Evolutionary conservation across 495 filamentous ascomycete species (phyloP).

Genomic region (Penicillium cinerascens): DNA sequence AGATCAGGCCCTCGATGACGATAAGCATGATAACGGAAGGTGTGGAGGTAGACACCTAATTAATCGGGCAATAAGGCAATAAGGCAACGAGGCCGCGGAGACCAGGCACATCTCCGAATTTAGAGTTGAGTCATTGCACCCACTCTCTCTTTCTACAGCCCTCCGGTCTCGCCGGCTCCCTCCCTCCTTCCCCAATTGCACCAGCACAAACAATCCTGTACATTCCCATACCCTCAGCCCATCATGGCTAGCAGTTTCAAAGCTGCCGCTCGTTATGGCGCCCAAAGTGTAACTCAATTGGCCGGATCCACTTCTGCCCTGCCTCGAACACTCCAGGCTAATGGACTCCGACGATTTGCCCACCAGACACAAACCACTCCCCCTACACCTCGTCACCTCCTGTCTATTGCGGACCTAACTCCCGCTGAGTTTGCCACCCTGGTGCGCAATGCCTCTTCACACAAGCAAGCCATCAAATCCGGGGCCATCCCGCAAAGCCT

Average conservation of each 20-base stretch:
- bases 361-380: constrained; percentile 41
- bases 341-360: constrained; percentile 37
- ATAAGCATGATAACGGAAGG: constrained; percentile 23
- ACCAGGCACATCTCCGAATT: constrained; percentile 8
- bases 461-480: constrained; percentile 77
- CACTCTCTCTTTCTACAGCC: constrained; percentile 2
- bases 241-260: constrained; percentile 42
- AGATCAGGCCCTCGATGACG: constrained; percentile 19
- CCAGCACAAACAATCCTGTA: neutral
- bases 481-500: constrained; percentile 57
- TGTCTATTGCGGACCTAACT: constrained; percentile 84
- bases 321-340: constrained; percentile 32
- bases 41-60: constrained; percentile 21
- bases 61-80: neutral
- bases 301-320: constrained; percentile 30
- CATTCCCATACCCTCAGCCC: constrained; percentile 2
- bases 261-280: constrained; percentile 52
- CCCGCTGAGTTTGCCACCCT: constrained; percentile 74
- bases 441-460: constrained; percentile 70
- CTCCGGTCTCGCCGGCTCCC: constrained; percentile 4
- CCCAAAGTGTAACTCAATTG: constrained; percentile 34
- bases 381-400: constrained; percentile 71
- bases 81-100: neutral
- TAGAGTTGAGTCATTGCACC: constrained; percentile 25
- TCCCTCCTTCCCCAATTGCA: constrained; percentile 12